Evolutionary conservation across 2,329 filamentous ascomycete genomes (phyloP), one percentile per base, ranked within the genome.

Genomic region (Penicillium glabrum): DNA sequence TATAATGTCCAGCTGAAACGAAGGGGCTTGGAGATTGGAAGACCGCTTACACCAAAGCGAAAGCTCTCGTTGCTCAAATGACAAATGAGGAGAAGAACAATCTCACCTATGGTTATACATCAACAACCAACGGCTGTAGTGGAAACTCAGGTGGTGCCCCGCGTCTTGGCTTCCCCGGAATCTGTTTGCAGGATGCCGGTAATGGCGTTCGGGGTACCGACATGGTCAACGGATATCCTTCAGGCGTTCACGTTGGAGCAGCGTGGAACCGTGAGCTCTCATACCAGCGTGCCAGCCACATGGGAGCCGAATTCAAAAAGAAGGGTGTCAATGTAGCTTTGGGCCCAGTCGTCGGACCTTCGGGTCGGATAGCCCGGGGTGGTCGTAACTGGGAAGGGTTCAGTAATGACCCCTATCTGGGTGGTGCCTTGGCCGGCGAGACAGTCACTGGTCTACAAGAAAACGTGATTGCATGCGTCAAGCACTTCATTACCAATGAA

Each of bases 401-500:
- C 27, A 27, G n/a, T 14, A 60, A 58, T 45, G 79, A 81, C 53
- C 78, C 78, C 1, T 72, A 70, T 26, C 70, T 81, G 19, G 73
- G 74, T 51, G 67, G 76, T 5, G 66, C 69, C 8, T 72, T 78
- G 60, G 70, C 50, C 3, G 57, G 69, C 5, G 61, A 72, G 33
- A 78, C 75, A 6, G 74, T 80, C 35, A 61, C 57, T 26, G 78
- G 76, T 16, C 69, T 77, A 13, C 78, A 80, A 50, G 70, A 69
- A 33, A 76, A 75, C 56, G 79, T 80, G 3, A 72, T 79, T 39
- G 57, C 66, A 9, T 64, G 63, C 19, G 54, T 65, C 13, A 64
- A 86, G 69, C 85, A 88, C 63, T 82, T 80, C 52, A 82, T 88
- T 45, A 82, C 74, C 16, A 85, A 88, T 53, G 86, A 88, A 61